A percentile compares a stretch with the other conserved stretches of the same genome.
phyloP scores from a whole-genome alignment of 768 basidiomycete genomes.

The Xerocomellus amylosporus region DNA sequence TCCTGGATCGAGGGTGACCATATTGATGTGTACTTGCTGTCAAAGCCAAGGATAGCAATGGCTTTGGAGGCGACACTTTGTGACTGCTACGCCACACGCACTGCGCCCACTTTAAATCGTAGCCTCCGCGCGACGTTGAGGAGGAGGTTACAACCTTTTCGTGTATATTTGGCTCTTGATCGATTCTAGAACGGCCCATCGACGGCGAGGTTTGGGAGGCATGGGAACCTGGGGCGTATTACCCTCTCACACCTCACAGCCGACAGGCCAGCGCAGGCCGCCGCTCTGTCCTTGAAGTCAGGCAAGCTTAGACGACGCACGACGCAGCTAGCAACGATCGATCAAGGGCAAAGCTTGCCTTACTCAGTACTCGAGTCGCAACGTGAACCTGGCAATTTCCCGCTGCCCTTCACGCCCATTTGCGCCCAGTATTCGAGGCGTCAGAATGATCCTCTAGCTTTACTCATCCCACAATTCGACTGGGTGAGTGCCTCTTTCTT shows the following conservation, averaged over 20 bases:
- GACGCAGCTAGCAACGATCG: conserved; percentile 7
- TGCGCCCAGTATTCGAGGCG: conserved; percentile 8
- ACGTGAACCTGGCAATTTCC: conserved; percentile 13
- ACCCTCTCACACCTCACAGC: conserved; percentile 9
- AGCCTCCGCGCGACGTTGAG: neutral
- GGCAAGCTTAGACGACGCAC: conserved; percentile 2
- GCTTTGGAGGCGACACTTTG: neutral
- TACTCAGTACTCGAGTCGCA: conserved; percentile 14
- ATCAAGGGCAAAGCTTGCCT: conserved; percentile 18
- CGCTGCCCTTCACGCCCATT: conserved; percentile 20
- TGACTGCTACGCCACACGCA: neutral
- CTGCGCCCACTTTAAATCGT: neutral
- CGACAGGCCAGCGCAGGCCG: conserved; percentile 11
- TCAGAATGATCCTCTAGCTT: conserved; percentile 23
- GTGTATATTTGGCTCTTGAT: neutral
- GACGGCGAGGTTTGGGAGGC: conserved; percentile 9
- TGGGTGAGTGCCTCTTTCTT: conserved; percentile 14
- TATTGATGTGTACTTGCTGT: neutral
- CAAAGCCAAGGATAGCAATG: neutral
- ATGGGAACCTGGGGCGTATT: conserved; percentile 1
- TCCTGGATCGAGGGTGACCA: conserved; percentile 10
- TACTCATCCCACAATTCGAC: conserved; percentile 10
- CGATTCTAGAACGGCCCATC: conserved; percentile 1
- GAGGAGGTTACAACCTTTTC: neutral
- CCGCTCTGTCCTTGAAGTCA: neutral